phyloP scores from a whole-genome alignment of 768 basidiomycete genomes.

The Pluteus cervinus region DNA sequence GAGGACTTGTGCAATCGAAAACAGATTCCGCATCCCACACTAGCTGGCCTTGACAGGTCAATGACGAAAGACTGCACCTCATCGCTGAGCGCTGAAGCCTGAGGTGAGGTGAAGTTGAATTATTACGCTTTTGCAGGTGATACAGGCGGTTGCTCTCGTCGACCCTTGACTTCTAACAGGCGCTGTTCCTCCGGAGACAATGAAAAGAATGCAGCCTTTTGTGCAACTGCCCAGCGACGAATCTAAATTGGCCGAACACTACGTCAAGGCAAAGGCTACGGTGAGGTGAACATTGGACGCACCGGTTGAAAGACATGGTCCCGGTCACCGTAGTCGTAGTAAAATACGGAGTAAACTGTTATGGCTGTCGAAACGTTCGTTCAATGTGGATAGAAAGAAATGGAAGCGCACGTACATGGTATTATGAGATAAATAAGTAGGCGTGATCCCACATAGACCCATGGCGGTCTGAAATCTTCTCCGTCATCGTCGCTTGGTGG shows the following conservation, averaged over 20 bases:
- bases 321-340: constrained; percentile 63
- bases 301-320: constrained; percentile 71
- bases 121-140: no score
- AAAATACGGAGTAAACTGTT: constrained; percentile 51
- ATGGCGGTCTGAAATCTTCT: constrained; percentile 51
- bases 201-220: constrained; percentile 48
- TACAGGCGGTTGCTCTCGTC: no score
- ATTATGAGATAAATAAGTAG: constrained; percentile 49
- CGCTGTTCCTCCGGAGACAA: constrained; percentile 53
- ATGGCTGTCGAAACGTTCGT: constrained; percentile 30
- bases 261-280: not conserved
- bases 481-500: no score
- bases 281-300: constrained; percentile 13
- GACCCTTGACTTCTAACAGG: constrained; percentile 20
- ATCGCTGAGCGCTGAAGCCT: no score
- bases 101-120: no score
- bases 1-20: no score
- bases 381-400: not conserved
- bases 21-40: no score
- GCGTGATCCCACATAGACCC: constrained; percentile 50
- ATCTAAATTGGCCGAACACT: constrained; percentile 8
- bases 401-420: constrained; percentile 35
- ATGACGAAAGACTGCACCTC: no score
- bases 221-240: constrained; percentile 49
- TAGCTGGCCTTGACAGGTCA: no score